phyloP scores from a whole-genome alignment of 768 basidiomycete species.

The Tephrocybe sp. region DNA sequence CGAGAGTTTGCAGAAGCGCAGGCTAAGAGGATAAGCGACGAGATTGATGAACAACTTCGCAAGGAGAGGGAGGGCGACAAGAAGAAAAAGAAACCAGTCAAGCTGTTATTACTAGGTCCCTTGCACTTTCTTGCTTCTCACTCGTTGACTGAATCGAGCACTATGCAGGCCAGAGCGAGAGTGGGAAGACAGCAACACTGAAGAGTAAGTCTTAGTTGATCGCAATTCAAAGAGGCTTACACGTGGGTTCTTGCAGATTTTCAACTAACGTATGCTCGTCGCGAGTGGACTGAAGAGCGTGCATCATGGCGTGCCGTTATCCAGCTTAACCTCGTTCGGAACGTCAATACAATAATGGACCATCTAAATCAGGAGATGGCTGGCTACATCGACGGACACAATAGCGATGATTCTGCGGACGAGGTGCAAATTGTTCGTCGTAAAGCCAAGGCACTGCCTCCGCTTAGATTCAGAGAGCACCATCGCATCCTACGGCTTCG shows the following conservation, averaged over 20 bases:
- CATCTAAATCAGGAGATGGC: conserved; percentile 56
- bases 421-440: conserved; percentile 30
- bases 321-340: conserved; percentile 77
- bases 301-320: conserved; percentile 74
- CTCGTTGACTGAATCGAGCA: not conserved
- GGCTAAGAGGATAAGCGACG: conserved; percentile 62
- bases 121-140: conserved; percentile 7
- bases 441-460: conserved; percentile 34
- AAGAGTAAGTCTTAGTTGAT: conserved; percentile 50
- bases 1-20: conserved; percentile 62
- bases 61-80: conserved; percentile 55
- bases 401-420: conserved; percentile 39
- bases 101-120: conserved; percentile 67
- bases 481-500: conserved; percentile 58
- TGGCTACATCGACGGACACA: conserved; percentile 23
- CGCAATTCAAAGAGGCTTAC: conserved; percentile 3
- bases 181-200: conserved; percentile 76
- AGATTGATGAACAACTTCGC: conserved; percentile 73
- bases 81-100: conserved; percentile 67
- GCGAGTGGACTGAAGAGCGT: conserved; percentile 69
- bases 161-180: conserved; percentile 60
- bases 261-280: conserved; percentile 68
- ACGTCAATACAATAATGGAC: conserved; percentile 62
- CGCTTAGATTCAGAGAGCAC: conserved; percentile 55
- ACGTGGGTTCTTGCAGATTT: conserved; percentile 44